These are phyloP conservation scores for Phialophora chinensis DNA, from an alignment of 2,329 filamentous ascomycete genomes.

Conservation along the genomic window DNA sequence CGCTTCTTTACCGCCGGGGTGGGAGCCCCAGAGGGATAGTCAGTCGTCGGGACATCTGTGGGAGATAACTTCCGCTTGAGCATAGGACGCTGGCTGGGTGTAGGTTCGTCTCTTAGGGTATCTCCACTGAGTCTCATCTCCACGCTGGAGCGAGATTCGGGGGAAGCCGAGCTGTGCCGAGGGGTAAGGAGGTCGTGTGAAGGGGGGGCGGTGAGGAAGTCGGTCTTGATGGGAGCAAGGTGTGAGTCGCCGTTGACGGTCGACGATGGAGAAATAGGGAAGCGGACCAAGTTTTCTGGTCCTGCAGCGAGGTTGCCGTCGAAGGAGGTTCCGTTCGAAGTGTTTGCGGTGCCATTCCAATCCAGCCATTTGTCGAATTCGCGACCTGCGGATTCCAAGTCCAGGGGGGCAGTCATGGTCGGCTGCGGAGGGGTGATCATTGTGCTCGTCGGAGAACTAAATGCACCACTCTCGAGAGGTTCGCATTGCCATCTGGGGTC, in stretches of 20 bases:
- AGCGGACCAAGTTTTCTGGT: constrained; percentile 13
- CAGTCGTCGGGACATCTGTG: constrained; percentile 60
- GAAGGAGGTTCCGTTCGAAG: constrained; percentile 12
- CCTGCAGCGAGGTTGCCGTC: constrained; percentile 18
- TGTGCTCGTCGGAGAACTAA: not conserved
- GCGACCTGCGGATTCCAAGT: constrained; percentile 33
- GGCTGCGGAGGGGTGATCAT: constrained; percentile 23
- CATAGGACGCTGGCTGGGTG: constrained; percentile 35
- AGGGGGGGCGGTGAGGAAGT: constrained; percentile 38
- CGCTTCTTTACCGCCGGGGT: constrained; percentile 76
- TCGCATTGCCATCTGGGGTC: not conserved
- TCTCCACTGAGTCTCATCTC: constrained; percentile 40
- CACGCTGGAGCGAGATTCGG: constrained; percentile 35
- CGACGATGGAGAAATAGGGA: constrained; percentile 40
- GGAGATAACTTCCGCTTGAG: constrained; percentile 74
- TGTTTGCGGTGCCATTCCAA: constrained; percentile 35
- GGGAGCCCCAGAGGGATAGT: constrained; percentile 67
- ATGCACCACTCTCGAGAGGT: not conserved
- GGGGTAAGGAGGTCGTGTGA: constrained; percentile 38
- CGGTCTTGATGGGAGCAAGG: constrained; percentile 25
- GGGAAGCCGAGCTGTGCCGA: constrained; percentile 40
- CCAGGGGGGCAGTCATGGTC: constrained; percentile 27
- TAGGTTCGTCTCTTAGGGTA: constrained; percentile 33
- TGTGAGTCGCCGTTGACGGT: constrained; percentile 36
- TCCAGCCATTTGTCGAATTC: constrained; percentile 41